A percentile compares a stretch with the other conserved stretches of the same genome.
Conservation (phyloP, 805 yeast species). For the Torulaspora gathmanii region DNA sequence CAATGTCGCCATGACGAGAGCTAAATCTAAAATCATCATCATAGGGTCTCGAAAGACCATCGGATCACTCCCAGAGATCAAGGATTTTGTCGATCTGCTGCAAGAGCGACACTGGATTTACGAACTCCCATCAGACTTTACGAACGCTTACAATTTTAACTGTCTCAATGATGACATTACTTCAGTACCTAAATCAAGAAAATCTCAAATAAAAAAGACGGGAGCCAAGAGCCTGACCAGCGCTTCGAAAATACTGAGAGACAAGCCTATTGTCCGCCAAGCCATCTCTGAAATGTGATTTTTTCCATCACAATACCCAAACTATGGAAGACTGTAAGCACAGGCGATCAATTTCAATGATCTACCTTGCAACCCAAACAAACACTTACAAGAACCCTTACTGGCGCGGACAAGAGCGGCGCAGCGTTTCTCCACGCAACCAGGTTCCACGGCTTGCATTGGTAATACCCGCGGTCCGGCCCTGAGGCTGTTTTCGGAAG, state of each 20-base stretch:
- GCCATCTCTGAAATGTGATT: constrained; percentile 12
- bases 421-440: not conserved
- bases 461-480: not conserved
- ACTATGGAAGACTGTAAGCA: too few relatives aligned
- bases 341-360: not conserved
- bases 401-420: not conserved
- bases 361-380: not conserved
- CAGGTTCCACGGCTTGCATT: not conserved
- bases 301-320: not conserved
- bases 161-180: not conserved
- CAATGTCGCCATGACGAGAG: constrained; percentile 92
- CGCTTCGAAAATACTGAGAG: constrained; percentile 16
- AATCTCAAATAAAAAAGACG: not conserved
- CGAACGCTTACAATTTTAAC: constrained; percentile 36
- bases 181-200: not conserved
- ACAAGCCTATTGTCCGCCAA: constrained; percentile 26
- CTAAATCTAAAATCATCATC: constrained; percentile 75
- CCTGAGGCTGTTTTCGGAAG: not conserved
- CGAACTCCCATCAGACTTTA: constrained; percentile 46
- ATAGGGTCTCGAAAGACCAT: constrained; percentile 69
- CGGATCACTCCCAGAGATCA: constrained; percentile 21
- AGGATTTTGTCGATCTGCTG: constrained; percentile 56
- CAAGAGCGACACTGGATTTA: constrained; percentile 60
- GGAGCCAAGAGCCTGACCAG: constrained; percentile 13
- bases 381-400: not conserved